These are phyloP conservation scores for Colletotrichum limetticola DNA, from an alignment of 2,329 filamentous ascomycete genomes.

Conservation along the genomic window DNA sequence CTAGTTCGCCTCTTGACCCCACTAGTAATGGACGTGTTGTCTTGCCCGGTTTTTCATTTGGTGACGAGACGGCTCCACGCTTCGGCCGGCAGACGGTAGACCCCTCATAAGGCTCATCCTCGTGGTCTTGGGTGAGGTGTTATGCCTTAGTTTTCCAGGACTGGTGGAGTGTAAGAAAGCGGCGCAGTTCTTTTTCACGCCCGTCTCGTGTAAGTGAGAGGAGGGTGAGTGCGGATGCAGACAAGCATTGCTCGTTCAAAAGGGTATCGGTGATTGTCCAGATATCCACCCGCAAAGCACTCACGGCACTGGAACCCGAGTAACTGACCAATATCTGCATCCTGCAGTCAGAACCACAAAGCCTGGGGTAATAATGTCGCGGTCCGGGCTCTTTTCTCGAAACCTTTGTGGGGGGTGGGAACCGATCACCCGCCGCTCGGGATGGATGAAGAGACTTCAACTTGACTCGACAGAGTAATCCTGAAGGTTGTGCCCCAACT, in stretches of 20 bases:
- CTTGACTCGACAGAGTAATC: background rate
- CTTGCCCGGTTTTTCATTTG: constrained; percentile 9
- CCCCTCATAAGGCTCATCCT: background rate
- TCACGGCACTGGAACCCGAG: background rate
- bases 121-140: background rate
- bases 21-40: background rate
- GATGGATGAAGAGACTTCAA: background rate
- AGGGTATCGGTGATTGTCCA: background rate
- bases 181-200: background rate
- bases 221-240: background rate
- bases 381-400: background rate
- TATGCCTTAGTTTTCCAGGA: background rate
- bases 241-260: background rate
- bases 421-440: constrained; percentile 17
- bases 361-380: constrained; percentile 22
- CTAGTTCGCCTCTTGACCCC: background rate
- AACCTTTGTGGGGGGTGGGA: background rate
- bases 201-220: background rate
- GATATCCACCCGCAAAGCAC: background rate
- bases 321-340: background rate
- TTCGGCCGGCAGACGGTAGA: background rate
- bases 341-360: background rate
- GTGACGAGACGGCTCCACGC: background rate
- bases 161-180: background rate
- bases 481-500: constrained; percentile 13